phyloP scores from a whole-genome alignment of 1,284 basidiomycete genomes.

The Sanghuangporus sanghuang region DNA sequence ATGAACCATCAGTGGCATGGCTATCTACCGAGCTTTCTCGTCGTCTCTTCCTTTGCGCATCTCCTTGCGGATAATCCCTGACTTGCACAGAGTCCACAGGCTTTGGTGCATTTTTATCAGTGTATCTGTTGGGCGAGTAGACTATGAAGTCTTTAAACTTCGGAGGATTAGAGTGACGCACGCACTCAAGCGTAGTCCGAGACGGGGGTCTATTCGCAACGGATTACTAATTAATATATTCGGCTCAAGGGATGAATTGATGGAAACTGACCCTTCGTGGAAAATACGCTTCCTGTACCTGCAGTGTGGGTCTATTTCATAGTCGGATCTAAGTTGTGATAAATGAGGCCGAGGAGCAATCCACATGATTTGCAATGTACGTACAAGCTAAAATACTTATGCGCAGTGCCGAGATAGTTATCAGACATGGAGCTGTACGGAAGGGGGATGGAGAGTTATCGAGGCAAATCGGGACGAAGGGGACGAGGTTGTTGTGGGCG shows the following conservation, averaged over 20 bases:
- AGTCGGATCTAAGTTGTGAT: not conserved
- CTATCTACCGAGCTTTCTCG: not conserved
- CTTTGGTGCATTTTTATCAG: not conserved
- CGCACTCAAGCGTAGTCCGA: not conserved
- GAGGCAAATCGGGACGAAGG: not conserved
- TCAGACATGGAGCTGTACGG: not conserved
- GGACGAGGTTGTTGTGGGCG: not conserved
- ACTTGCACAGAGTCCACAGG: not conserved
- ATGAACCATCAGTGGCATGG: not conserved
- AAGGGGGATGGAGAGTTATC: not conserved
- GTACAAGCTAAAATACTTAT: constrained; percentile 1
- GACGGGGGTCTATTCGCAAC: not conserved
- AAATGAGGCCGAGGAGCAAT: not conserved
- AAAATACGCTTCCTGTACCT: constrained; percentile 4
- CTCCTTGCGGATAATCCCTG: not conserved
- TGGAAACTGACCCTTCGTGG: not conserved
- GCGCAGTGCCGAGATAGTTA: not conserved
- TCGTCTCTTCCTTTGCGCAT: not conserved
- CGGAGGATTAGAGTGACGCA: not conserved
- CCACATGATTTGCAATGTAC: not conserved
- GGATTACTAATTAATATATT: not conserved
- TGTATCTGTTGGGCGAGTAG: not conserved
- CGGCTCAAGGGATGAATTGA: not conserved
- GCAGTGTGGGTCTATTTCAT: constrained; percentile 4
- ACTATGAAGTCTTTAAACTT: not conserved